phyloP scores from a whole-genome alignment of 345 rosid species.

The Brassica juncea region DNA sequence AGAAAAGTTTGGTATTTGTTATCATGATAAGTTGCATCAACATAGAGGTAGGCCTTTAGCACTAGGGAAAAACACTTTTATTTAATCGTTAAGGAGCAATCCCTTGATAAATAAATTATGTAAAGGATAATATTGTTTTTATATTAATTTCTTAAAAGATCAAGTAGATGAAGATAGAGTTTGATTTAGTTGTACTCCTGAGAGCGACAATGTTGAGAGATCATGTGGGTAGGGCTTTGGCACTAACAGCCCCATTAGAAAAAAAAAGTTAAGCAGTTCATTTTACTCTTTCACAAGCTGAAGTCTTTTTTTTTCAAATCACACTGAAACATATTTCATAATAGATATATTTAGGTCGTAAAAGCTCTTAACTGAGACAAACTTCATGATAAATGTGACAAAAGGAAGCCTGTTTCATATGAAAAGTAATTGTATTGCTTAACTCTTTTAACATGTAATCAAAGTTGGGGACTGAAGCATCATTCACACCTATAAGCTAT shows the following conservation, averaged over 20 bases:
- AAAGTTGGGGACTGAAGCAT: constrained; percentile 13
- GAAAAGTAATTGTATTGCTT: background rate
- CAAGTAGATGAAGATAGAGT: constrained; percentile 25
- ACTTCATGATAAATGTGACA: background rate
- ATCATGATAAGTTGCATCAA: constrained; percentile 41
- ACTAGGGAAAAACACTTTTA: constrained; percentile 6
- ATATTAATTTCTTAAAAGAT: background rate
- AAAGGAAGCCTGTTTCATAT: constrained; percentile 7
- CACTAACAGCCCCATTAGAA: constrained; percentile 3
- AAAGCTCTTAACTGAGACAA: background rate
- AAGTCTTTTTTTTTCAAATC: background rate
- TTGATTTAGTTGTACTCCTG: constrained; percentile 35
- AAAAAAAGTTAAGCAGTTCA: constrained; percentile 26
- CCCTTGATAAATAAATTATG: background rate
- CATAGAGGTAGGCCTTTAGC: constrained; percentile 31
- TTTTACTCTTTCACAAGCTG: constrained; percentile 5
- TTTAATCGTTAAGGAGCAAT: constrained; percentile 6
- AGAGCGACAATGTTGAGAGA: constrained; percentile 37
- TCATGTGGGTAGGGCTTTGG: constrained; percentile 39
- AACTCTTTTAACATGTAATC: constrained; percentile 20
- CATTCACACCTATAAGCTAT: constrained; percentile 25
- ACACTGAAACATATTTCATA: background rate
- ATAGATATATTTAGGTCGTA: too few relatives aligned
- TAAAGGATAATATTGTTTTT: constrained; percentile 5
- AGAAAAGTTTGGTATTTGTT: constrained; percentile 29